Percentiles rank a stretch among this genome's conserved stretches.
Evolutionary conservation across 176 grass and related monocot species (phyloP).

Genomic region (Avena sativa): DNA sequence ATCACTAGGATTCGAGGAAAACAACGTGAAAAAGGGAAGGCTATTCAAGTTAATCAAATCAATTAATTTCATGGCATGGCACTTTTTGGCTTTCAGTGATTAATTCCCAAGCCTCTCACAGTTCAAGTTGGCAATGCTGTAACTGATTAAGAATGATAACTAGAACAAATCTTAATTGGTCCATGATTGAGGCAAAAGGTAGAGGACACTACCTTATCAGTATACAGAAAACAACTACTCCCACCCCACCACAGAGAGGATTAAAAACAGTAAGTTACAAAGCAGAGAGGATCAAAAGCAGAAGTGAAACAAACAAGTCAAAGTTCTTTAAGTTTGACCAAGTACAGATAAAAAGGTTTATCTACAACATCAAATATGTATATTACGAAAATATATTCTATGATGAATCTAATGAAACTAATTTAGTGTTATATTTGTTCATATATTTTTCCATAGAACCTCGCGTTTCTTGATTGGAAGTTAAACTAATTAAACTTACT

Average conservation of each 20-base stretch:
- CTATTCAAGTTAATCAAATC: conserved; percentile 20
- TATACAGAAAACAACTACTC: conserved; percentile 2
- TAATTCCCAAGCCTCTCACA: conserved; percentile 8
- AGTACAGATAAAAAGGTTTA: too few relatives aligned
- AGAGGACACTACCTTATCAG: background rate
- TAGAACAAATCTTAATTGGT: conserved; percentile 2
- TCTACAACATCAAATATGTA: too few relatives aligned
- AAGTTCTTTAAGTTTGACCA: too few relatives aligned
- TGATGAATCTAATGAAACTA: too few relatives aligned
- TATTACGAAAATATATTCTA: too few relatives aligned
- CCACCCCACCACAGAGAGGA: too few relatives aligned
- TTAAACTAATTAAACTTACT: conserved; percentile 57
- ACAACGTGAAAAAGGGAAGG: background rate
- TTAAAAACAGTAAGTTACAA: background rate
- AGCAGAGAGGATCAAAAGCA: background rate
- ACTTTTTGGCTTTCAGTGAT: background rate
- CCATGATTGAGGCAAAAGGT: conserved; percentile 17
- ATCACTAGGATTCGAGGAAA: background rate
- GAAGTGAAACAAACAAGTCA: background rate
- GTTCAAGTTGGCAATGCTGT: background rate
- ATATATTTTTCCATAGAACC: background rate
- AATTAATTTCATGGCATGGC: background rate
- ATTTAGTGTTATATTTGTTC: too few relatives aligned
- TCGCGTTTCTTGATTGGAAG: conserved; percentile 3
- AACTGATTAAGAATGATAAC: conserved; percentile 4